Base-by-base conservation (phyloP, 495 filamentous ascomycete species). In the Paragyromitra xinjiangensis region DNA sequence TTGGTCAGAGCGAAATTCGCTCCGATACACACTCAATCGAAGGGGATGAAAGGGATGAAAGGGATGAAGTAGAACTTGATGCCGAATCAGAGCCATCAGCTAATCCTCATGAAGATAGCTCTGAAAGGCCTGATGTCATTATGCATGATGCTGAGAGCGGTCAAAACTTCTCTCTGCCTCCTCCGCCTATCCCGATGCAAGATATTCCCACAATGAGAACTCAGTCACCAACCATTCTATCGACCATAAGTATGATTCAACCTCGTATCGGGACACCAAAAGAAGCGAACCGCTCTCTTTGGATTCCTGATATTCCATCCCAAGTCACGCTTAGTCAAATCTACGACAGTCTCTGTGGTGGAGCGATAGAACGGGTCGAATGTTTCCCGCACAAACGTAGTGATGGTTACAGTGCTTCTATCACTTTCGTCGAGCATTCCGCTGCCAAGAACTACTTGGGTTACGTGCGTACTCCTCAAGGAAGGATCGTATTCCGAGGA, bases 341-440 rank as follows among this genome's bases (percentile, higher is more conserved):
- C 26, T 58, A 45, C 39, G 39, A 24, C 3, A 63, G 39, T 7
- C 3, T 69, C 50, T 67, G 39, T 12, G 71, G 63, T 12, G 63
- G 71, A 58, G 63, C 71, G 2, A 14, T 73, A 6, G 71, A 73
- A 6, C 24, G 71, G n/a, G 34, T 73, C 40, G 71, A 68, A 26
- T 16, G n/a, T 39, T 40, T 67, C 48, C 48, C 22, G 8, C 56
- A 68, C 16, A 26, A 39, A 3, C 19, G 12, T 14, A 6, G 3
- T 16, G 34, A 6, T 37, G 50, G 22, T 6, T 68, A 73, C 19
- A 9, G 63, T 16, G 64, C 42, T 58, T 59, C 71, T 3, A 16
- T 73, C 39, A 59, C 40, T 0, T 69, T 73, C 50, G 11, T 73
- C 19, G 48, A 44, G 24, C 63, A 22, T n/a, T 40, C 71, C 19